Evolutionary conservation across 2,329 filamentous ascomycete species (phyloP).

Genomic region (Chaetomiaceae sp.): DNA sequence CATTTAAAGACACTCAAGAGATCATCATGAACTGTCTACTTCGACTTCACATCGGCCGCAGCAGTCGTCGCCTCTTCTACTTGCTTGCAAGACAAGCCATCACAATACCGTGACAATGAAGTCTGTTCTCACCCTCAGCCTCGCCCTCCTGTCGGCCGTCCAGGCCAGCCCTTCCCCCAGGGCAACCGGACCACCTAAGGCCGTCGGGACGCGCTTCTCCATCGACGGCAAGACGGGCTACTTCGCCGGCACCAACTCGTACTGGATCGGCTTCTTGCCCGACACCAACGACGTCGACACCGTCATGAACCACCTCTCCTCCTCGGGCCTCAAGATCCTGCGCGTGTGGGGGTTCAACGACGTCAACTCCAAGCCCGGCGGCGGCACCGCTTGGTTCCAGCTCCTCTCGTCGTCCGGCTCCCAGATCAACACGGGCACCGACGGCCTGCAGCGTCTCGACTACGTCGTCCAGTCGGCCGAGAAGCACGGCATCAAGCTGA

Average conservation of each 20-base stretch:
- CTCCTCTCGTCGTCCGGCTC: slow-evolving; percentile 45
- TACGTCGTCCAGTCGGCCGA: slow-evolving; percentile 58
- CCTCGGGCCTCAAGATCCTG: slow-evolving; percentile 52
- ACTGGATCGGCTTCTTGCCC: slow-evolving; percentile 50
- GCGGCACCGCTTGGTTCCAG: slow-evolving; percentile 47
- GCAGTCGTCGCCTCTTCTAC: too few relatives aligned
- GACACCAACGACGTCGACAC: slow-evolving; percentile 51
- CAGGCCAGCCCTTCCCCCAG: slow-evolving; percentile 12
- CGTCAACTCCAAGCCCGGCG: slow-evolving; percentile 37
- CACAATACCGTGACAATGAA: slow-evolving; percentile 17
- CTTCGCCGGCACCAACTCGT: slow-evolving; percentile 51
- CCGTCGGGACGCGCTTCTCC: slow-evolving; percentile 31
- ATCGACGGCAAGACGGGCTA: slow-evolving; percentile 43
- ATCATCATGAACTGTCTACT: too few relatives aligned
- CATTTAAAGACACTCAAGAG: slow-evolving; percentile 8
- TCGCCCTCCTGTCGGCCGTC: slow-evolving; percentile 20
- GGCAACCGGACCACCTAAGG: slow-evolving; percentile 15
- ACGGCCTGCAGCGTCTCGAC: slow-evolving; percentile 61
- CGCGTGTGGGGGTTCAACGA: slow-evolving; percentile 62
- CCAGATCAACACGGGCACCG: slow-evolving; percentile 57
- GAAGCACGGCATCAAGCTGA: slow-evolving; percentile 55
- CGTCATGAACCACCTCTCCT: slow-evolving; percentile 43
- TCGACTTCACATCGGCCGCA: too few relatives aligned
- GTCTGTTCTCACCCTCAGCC: slow-evolving; percentile 10
- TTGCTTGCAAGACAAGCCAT: too few relatives aligned